phyloP scores from a whole-genome alignment of 208 protist genomes.

The Angomonas ambiguus region DNA sequence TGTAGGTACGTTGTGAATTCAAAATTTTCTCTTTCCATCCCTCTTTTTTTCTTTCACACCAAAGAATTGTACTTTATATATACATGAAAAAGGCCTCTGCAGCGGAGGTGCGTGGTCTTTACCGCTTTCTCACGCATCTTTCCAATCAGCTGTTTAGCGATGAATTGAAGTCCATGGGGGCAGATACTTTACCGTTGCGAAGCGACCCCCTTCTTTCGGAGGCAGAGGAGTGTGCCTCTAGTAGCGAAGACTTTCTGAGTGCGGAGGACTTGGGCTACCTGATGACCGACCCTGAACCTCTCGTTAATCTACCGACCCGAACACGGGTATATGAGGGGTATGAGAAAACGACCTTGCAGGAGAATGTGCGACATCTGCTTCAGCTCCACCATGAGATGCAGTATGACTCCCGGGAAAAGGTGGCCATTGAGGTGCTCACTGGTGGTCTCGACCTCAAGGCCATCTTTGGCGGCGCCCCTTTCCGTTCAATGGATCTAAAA shows the following conservation, averaged over 20 bases:
- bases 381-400: not conserved
- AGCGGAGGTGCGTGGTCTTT: not conserved
- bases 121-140: not conserved
- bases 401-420: slow-evolving; percentile 1
- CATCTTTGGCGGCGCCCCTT: slow-evolving; percentile 28
- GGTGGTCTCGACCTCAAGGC: slow-evolving; percentile 63
- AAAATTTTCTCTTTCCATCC: not conserved
- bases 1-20: not conserved
- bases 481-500: slow-evolving; percentile 25
- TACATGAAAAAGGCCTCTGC: not conserved
- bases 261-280: not conserved
- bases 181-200: not conserved
- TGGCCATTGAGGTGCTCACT: slow-evolving; percentile 37
- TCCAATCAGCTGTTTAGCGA: not conserved
- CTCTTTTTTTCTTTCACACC: not conserved
- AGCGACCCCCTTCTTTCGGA: not conserved
- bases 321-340: not conserved
- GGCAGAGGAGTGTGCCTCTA: not conserved
- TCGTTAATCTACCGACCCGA: too few relatives aligned
- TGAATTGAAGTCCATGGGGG: not conserved
- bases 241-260: not conserved
- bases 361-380: slow-evolving; percentile 19
- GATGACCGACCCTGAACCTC: not conserved
- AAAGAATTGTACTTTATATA: not conserved
- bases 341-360: slow-evolving; percentile 11